These are phyloP conservation scores for Candida ulmi DNA, from an alignment of 805 yeast species.

Conservation along the genomic window DNA sequence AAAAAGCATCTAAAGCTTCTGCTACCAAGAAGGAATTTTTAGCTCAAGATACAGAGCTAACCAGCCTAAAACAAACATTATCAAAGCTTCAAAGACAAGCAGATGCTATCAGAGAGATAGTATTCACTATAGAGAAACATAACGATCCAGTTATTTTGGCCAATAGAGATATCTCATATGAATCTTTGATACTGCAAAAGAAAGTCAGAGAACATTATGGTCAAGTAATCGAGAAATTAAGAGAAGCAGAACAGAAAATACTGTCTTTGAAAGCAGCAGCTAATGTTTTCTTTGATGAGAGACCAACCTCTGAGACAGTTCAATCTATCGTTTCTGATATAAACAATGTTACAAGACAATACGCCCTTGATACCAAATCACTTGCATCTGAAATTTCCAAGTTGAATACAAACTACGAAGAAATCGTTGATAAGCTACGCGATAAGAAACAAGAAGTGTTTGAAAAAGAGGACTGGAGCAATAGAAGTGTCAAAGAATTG, in stretches of 20 bases:
- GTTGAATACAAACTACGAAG: conserved; percentile 15
- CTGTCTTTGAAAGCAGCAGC: conserved; percentile 16
- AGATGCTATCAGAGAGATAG: conserved; percentile 6
- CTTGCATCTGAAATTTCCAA: conserved; percentile 15
- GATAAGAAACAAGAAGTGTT: conserved; percentile 2
- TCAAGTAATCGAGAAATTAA: conserved; percentile 6
- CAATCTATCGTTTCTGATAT: conserved; percentile 14
- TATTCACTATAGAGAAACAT: conserved; percentile 4
- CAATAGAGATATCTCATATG: conserved; percentile 16
- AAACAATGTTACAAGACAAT: conserved; percentile 11
- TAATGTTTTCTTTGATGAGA: conserved; percentile 5
- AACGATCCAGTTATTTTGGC: conserved; percentile 6
- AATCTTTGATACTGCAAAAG: conserved; percentile 10
- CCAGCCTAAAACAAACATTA: not conserved
- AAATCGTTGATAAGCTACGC: conserved; percentile 12
- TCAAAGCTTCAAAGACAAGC: conserved; percentile 1
- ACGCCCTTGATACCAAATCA: conserved; percentile 14
- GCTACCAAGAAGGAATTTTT: conserved; percentile 1
- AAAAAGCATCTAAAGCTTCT: not conserved
- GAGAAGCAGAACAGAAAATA: conserved; percentile 15
- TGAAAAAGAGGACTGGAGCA: conserved; percentile 1
- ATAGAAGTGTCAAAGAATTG: conserved; percentile 13
- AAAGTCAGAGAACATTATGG: conserved; percentile 11
- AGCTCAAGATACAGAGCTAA: not conserved
- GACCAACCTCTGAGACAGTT: conserved; percentile 9